Base-by-base conservation (phyloP, 495 filamentous ascomycete species). In the Rusavskia elegans region DNA sequence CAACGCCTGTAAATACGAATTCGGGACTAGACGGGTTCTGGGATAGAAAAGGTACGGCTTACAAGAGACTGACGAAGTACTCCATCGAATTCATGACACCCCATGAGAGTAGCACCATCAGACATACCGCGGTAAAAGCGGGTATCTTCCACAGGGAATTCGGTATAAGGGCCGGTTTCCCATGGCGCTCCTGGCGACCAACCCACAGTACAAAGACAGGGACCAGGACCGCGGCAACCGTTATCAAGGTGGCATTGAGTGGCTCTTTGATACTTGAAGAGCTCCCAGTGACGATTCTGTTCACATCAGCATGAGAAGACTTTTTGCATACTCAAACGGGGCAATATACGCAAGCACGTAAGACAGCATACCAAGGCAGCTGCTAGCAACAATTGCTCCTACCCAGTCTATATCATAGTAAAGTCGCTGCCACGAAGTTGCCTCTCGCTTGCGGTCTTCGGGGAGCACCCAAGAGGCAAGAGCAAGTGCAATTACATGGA, bases 71-170 rank as follows among this genome's bases (percentile, higher is more conserved):
- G 36, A 52, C 59, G 48, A 75, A 75, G 0, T 68, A 63, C 58
- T 79, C 75, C 59, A 74, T 71, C 10, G 58, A 62, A 40, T 76
- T 72, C 14, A 70, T 42, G 1, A 72, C 69, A 6, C 66, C 75
- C 58, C 67, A 70, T 0, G 67, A 66, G 8, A 80, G 57, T 0
- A 75, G 57, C 0, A 79, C 67, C 59, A 73, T 74, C 14, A 75
- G 49, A 53, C 74, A 79, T 6, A 72, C 68, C 13, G 57, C 69
- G 1, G 72, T 62, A 49, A 80, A 80, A 0, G 67, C 60, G 0
- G 57, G 53, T 42, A 75, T 77, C 27, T 63, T 65, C 77, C 77
- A 80, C 2, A 80, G 50, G 0, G 63, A 63, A 58, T 78, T 81
- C 0, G 76, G 76, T 8, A 81, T 76, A 29, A 81, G 54, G 6